Evolutionary conservation across 1,139 yeast species (phyloP), one percentile per base, ranked within the genome.

Genomic region (Geotrichum siamense): DNA sequence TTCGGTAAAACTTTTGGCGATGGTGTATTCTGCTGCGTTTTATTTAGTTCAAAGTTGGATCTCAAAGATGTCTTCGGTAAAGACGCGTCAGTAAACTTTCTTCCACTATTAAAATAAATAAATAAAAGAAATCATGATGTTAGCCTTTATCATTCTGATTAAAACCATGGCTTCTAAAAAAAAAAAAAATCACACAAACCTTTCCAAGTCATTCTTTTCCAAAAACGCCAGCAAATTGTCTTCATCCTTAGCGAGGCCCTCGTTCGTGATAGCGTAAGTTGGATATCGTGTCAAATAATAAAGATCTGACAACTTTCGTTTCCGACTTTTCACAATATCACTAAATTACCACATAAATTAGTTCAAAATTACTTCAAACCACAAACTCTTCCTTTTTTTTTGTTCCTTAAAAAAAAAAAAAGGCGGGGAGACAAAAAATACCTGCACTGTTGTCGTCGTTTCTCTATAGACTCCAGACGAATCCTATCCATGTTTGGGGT

Each of bases 281-380:
- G 75, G 75, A 28, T 67, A 58, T 38, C 70, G 63, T 1, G 79
- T 71, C 3, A 78, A 69, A 50, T 76, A 72, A 55, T 74, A 77
- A 20, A 78, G 60, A 55, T 77, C 80, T 1, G 78, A 67, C 27
- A 78, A 61, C 55, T 75, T 76, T 22, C 77, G 62, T 53, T 75
- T 75, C 41, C 82, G 63, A 40, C 61, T 59, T 44, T 63, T 60
- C n/a, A 69, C 57, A 27, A 70, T 54, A 26, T 63, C 64, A 36
- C 65, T 60, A 20, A 12, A 26, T 15, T 13, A 20, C 22, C 33
- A 22, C 26, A 10, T 8, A 23, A 23, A 6, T 6, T 8, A 23
- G 9, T 28, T 13, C 25, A 20, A 34, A 10, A 35, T 8, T 10
- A 23, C 26, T 8, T 10, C 26, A 23, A 15, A 16, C 31, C 17